Evolutionary conservation across 2,329 filamentous ascomycete species (phyloP).

Genomic region (Arthrobotrys iridis): DNA sequence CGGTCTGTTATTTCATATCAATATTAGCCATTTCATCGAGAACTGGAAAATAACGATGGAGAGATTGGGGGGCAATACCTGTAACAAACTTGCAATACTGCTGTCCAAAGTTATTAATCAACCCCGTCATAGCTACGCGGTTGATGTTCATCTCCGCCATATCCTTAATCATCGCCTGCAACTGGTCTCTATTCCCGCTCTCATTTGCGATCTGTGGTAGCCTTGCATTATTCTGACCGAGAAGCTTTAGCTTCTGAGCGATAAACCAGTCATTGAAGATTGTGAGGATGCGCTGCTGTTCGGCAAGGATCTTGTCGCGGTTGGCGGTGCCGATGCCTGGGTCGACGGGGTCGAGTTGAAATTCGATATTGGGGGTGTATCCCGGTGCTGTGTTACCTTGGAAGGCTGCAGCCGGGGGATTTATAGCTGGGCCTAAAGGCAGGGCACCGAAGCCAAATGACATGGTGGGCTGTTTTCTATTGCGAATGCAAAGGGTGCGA

Average conservation of each 20-base stretch:
- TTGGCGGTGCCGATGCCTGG: slow-evolving; percentile 30
- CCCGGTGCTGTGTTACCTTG: background rate
- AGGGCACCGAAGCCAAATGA: slow-evolving; percentile 14
- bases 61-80: background rate
- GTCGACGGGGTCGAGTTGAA: slow-evolving; percentile 34
- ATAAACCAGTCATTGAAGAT: slow-evolving; percentile 46
- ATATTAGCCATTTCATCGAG: background rate
- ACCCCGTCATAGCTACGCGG: slow-evolving; percentile 3
- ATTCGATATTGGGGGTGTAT: slow-evolving; percentile 39
- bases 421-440: background rate
- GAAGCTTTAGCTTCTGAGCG: slow-evolving; percentile 27
- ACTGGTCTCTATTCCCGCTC: slow-evolving; percentile 8
- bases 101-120: slow-evolving; percentile 45
- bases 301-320: slow-evolving; percentile 22
- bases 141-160: slow-evolving; percentile 42
- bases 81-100: slow-evolving; percentile 39
- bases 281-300: slow-evolving; percentile 28
- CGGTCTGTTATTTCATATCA: slow-evolving; percentile 32
- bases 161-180: slow-evolving; percentile 30
- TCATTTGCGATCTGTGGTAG: slow-evolving; percentile 40
- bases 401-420: background rate
- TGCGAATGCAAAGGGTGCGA: too few relatives aligned
- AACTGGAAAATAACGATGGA: background rate
- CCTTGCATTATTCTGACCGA: background rate
- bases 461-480: background rate